Evolutionary conservation across 2,329 filamentous ascomycete genomes (phyloP).

Genomic region (Dothiorella sarmentorum): DNA sequence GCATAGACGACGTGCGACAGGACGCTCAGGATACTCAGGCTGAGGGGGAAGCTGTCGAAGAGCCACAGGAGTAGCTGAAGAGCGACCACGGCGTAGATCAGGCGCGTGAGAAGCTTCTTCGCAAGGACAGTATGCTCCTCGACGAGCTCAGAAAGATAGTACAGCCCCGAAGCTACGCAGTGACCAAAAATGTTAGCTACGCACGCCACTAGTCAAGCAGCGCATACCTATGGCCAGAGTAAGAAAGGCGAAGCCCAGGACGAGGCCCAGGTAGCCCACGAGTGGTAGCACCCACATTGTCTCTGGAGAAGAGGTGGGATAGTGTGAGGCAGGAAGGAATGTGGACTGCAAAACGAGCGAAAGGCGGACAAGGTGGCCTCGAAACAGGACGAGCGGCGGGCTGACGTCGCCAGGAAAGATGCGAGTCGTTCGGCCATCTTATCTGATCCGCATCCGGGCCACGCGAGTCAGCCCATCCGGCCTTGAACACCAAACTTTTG

Average conservation of each 20-base stretch:
- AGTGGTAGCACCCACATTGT: slow-evolving; percentile 94
- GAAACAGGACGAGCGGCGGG: slow-evolving; percentile 10
- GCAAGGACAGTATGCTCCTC: slow-evolving; percentile 95
- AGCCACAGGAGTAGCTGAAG: slow-evolving; percentile 72
- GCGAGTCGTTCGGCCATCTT: neutral
- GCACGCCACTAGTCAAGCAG: neutral
- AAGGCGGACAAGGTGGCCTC: slow-evolving; percentile 8
- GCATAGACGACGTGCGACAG: slow-evolving; percentile 80
- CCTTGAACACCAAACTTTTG: slow-evolving; percentile 16
- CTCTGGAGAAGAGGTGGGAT: neutral
- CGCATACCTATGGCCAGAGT: slow-evolving; percentile 86
- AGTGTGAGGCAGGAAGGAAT: neutral
- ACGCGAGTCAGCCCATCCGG: neutral
- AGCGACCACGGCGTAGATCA: slow-evolving; percentile 79
- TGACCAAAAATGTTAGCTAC: slow-evolving; percentile 9
- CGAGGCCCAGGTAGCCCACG: slow-evolving; percentile 81
- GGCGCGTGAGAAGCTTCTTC: slow-evolving; percentile 75
- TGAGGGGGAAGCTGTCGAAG: slow-evolving; percentile 81
- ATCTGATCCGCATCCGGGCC: neutral
- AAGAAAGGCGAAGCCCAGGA: slow-evolving; percentile 88
- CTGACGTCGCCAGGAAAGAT: slow-evolving; percentile 13
- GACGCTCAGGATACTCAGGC: slow-evolving; percentile 70
- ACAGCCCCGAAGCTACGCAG: slow-evolving; percentile 79
- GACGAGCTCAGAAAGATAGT: slow-evolving; percentile 96
- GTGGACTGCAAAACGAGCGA: neutral